A percentile compares a stretch with the other conserved stretches of the same genome.
Conservation (phyloP, 2,329 filamentous ascomycete species). For the Nectriaceae sp. region DNA sequence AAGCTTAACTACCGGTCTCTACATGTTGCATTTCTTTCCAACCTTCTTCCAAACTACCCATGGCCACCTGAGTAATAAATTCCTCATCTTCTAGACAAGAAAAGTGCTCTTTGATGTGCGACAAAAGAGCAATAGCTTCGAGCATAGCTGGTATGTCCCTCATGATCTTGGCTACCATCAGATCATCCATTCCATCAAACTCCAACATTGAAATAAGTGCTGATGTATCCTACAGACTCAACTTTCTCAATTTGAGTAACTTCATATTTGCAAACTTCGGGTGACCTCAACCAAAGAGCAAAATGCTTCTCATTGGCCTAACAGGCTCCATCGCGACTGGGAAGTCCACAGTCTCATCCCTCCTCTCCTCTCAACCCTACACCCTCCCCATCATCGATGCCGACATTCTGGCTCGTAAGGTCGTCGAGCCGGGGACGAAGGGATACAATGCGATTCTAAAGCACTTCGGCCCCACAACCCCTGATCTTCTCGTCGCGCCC, state of each 20-base stretch:
- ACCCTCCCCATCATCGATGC: constrained; percentile 91
- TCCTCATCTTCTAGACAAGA: background rate
- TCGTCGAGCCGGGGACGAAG: constrained; percentile 87
- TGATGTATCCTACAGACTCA: background rate
- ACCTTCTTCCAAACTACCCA: too few relatives aligned
- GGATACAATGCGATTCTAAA: constrained; percentile 82
- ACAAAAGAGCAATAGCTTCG: background rate
- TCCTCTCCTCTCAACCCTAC: constrained; percentile 80
- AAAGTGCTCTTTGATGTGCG: background rate
- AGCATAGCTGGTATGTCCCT: background rate
- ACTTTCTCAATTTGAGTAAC: background rate
- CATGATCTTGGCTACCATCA: background rate
- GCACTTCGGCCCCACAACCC: constrained; percentile 80
- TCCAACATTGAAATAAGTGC: background rate
- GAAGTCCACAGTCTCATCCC: constrained; percentile 90
- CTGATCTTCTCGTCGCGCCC: constrained; percentile 74
- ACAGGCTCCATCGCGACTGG: constrained; percentile 97
- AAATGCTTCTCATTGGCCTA: constrained; percentile 91
- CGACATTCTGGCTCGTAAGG: constrained; percentile 86
- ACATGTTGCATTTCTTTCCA: too few relatives aligned
- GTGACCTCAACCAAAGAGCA: too few relatives aligned
- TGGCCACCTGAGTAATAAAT: too few relatives aligned
- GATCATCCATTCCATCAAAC: background rate
- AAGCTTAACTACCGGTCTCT: too few relatives aligned
- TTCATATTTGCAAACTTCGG: background rate